These are phyloP conservation scores for Actinidia arguta DNA, from an alignment of 179 eudicot genomes.

Conservation along the genomic window DNA sequence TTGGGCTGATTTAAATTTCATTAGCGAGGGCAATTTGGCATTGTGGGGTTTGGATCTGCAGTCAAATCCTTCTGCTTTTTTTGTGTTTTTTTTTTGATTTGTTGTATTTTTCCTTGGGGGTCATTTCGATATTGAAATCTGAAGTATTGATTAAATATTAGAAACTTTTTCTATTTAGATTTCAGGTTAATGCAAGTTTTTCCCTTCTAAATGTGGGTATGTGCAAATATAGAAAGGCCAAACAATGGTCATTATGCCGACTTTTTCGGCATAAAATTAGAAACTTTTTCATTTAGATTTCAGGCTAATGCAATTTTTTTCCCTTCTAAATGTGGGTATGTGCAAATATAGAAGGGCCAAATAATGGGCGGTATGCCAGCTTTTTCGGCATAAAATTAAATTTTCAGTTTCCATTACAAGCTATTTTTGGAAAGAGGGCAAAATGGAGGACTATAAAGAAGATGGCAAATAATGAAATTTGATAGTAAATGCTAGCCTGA, in stretches of 20 bases:
- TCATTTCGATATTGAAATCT: not conserved
- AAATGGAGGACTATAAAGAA: not conserved
- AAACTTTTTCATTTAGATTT: not conserved
- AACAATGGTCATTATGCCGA: not conserved
- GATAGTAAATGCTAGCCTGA: not conserved
- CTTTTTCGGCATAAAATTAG: not conserved
- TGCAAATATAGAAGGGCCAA: not conserved
- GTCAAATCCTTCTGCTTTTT: slow-evolving; percentile 8
- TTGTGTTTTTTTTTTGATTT: slow-evolving; percentile 29
- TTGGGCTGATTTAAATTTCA: not conserved
- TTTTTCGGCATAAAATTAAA: not conserved
- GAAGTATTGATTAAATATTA: not conserved
- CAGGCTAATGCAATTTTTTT: not conserved
- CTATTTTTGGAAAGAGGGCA: not conserved
- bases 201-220: not conserved
- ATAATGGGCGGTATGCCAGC: not conserved
- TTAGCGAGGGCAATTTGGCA: slow-evolving; percentile 26
- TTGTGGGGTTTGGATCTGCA: slow-evolving; percentile 14
- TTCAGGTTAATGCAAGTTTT: not conserved
- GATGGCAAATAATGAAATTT: not conserved
- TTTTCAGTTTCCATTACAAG: not conserved
- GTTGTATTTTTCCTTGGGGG: not conserved
- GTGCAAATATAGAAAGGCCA: not conserved
- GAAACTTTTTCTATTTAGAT: not conserved
- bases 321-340: not conserved